Base-by-base conservation (phyloP, 2,329 filamentous ascomycete species). In the Claviceps maximensis region DNA sequence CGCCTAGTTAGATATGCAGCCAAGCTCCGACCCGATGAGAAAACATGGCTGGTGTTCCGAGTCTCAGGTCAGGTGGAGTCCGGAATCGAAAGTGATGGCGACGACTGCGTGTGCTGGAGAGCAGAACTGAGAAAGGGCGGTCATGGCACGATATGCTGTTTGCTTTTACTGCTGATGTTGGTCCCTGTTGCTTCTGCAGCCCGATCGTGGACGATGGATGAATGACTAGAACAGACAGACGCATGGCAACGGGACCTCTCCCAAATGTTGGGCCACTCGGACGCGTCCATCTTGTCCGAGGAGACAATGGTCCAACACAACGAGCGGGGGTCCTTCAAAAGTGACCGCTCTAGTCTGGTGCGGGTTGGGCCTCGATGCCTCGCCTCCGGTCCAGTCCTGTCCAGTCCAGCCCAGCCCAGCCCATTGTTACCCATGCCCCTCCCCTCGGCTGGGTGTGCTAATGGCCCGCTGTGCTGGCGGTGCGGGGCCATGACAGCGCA, bases 291-390 rank as follows among this genome's bases (percentile, higher is more conserved):
- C 51, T 45, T 53, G 49, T 41, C 23, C 15, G 38, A 47, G 13
- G 17, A 45, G 57, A 53, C 55, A 51, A 50, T 56, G 33, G 27
- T 51, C 40, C 51, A 50, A 48, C 40, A 46, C 53, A 50, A 42
- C 38, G 40, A 53, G 53, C 42, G 51, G 46, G 42, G 12, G 12
- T 19, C 50, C 54, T 48, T 33, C 25, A 55, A 47, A 55, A 47
- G 40, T 45, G 47, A 47, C 25, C 25, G 31, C 33, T 38, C 38
- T 6, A 29, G 52, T 38, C 38, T 6, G 36, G 52, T 47, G 52
- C 25, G 19, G 47, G 55, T 58, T 58, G 54, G 55, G 57, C 55
- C 33, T 58, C 53, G 53, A 58, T 44, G 55, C 52, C 38, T 47
- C 19, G n/a, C n/a, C n/a, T n/a, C n/a, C n/a, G n/a, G 31, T 4